Percentiles rank a stretch among this genome's conserved stretches.
Conservation (phyloP, 1,139 yeast species). For the Pneumocystis wakefieldiae region DNA sequence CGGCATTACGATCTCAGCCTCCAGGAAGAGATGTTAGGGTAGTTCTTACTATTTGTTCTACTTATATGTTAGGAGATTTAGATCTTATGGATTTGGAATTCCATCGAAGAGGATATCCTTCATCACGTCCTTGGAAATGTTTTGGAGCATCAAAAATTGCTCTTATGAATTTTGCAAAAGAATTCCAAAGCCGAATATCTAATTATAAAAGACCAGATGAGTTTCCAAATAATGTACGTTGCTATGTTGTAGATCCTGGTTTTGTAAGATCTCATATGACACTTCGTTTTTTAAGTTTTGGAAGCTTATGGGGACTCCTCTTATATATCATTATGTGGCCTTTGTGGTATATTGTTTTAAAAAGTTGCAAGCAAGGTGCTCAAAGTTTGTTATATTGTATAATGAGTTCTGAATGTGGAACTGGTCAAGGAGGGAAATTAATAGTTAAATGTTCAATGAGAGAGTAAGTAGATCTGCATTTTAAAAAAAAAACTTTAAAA, state of each 20-base stretch:
- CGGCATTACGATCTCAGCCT: conserved; percentile 74
- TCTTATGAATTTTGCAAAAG: conserved; percentile 56
- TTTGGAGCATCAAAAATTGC: conserved; percentile 73
- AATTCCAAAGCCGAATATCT: conserved; percentile 51
- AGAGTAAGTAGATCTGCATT: background rate
- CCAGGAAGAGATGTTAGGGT: conserved; percentile 88
- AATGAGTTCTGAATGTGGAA: conserved; percentile 53
- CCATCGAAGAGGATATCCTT: conserved; percentile 46
- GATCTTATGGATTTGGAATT: conserved; percentile 56
- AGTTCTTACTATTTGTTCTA: conserved; percentile 56
- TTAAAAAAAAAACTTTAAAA: conserved; percentile 40
- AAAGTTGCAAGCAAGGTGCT: conserved; percentile 62
- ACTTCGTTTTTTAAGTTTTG: conserved; percentile 63
- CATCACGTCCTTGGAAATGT: conserved; percentile 50
- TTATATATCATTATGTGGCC: conserved; percentile 62
- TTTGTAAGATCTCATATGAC: conserved; percentile 76
- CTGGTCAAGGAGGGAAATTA: conserved; percentile 48
- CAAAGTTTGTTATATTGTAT: conserved; percentile 61
- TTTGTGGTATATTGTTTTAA: conserved; percentile 63
- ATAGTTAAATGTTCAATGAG: conserved; percentile 24
- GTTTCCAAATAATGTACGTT: conserved; percentile 50
- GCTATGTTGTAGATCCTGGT: conserved; percentile 83
- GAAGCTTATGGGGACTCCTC: conserved; percentile 55
- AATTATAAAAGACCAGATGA: conserved; percentile 47
- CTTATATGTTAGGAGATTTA: conserved; percentile 57